Evolutionary conservation across 2,329 filamentous ascomycete genomes (phyloP).

Genomic region (Hymenotorrendiella dingleyae): DNA sequence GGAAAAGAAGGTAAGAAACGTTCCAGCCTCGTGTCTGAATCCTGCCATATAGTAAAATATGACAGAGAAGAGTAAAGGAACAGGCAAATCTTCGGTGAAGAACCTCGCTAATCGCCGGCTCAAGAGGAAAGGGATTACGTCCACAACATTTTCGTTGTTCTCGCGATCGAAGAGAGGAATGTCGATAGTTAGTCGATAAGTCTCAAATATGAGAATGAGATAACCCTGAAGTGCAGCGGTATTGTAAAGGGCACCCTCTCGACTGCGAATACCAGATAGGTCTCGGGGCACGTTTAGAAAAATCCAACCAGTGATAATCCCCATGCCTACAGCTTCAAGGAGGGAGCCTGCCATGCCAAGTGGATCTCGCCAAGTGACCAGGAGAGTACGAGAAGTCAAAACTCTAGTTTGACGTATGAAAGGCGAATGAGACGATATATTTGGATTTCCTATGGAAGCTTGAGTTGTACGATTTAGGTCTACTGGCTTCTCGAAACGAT

Average conservation of each 20-base stretch:
- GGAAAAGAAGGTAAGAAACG: slow-evolving; percentile 68
- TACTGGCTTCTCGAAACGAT: slow-evolving; percentile 14
- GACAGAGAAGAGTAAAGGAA: slow-evolving; percentile 63
- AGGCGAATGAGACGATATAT: slow-evolving; percentile 36
- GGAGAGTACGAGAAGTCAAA: slow-evolving; percentile 62
- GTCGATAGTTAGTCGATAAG: slow-evolving; percentile 68
- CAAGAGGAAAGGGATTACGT: slow-evolving; percentile 62
- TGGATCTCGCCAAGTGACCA: slow-evolving; percentile 69
- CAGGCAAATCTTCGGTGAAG: slow-evolving; percentile 65
- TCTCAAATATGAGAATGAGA: slow-evolving; percentile 69
- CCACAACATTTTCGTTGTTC: slow-evolving; percentile 65
- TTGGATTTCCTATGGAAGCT: neutral
- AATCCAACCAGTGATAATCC: slow-evolving; percentile 65
- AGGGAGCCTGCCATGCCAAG: slow-evolving; percentile 68
- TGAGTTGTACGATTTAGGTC: neutral
- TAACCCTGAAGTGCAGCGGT: slow-evolving; percentile 69
- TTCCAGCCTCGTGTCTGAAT: slow-evolving; percentile 54
- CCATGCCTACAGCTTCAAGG: slow-evolving; percentile 65
- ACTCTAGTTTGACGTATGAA: slow-evolving; percentile 59
- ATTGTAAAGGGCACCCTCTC: slow-evolving; percentile 67
- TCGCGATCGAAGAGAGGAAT: slow-evolving; percentile 74
- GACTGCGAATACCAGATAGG: slow-evolving; percentile 65
- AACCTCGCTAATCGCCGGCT: slow-evolving; percentile 64
- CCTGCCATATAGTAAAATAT: slow-evolving; percentile 77
- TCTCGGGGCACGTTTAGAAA: slow-evolving; percentile 61